phyloP scores from a whole-genome alignment of 192 early-diverging fungal genomes.

The Coemansia erecta region DNA sequence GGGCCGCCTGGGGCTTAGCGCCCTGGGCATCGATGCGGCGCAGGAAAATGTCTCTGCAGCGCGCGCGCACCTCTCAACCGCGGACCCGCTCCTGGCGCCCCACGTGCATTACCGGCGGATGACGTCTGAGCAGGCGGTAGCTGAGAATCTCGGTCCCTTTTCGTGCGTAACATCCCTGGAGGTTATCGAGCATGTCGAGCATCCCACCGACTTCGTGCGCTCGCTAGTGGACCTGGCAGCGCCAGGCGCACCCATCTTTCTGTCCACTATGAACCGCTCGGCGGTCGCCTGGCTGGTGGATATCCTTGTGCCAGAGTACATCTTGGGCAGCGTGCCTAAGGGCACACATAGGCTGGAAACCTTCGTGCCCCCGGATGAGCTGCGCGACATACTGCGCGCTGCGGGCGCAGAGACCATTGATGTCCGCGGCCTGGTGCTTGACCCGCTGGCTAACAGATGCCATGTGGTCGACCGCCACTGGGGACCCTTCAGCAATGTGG shows the following conservation, averaged over 20 bases:
- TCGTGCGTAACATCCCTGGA: slow-evolving; percentile 86
- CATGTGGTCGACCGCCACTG: slow-evolving; percentile 43
- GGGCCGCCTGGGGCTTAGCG: slow-evolving; percentile 69
- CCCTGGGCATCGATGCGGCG: slow-evolving; percentile 84
- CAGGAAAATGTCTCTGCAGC: slow-evolving; percentile 83
- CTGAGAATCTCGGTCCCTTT: slow-evolving; percentile 56
- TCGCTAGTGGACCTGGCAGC: slow-evolving; percentile 63
- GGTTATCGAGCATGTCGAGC: slow-evolving; percentile 88
- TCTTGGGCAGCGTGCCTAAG: slow-evolving; percentile 70
- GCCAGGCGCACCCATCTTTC: slow-evolving; percentile 67
- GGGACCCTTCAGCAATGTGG: slow-evolving; percentile 18
- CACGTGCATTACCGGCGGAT: slow-evolving; percentile 38
- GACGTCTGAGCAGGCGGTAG: slow-evolving; percentile 60
- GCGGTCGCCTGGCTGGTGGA: slow-evolving; percentile 71
- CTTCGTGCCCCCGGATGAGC: slow-evolving; percentile 79
- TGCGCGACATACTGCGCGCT: slow-evolving; percentile 39
- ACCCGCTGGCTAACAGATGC: slow-evolving; percentile 50
- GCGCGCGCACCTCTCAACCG: slow-evolving; percentile 59
- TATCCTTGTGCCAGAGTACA: slow-evolving; percentile 76
- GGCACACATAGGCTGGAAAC: slow-evolving; percentile 87
- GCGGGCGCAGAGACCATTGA: slow-evolving; percentile 53
- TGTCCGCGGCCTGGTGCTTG: slow-evolving; percentile 56
- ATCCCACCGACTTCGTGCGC: slow-evolving; percentile 69
- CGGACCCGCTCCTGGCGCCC: slow-evolving; percentile 67
- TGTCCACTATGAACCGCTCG: slow-evolving; percentile 93